phyloP scores from a whole-genome alignment of 2,329 filamentous ascomycete genomes.

The Coleophoma cylindrospora region DNA sequence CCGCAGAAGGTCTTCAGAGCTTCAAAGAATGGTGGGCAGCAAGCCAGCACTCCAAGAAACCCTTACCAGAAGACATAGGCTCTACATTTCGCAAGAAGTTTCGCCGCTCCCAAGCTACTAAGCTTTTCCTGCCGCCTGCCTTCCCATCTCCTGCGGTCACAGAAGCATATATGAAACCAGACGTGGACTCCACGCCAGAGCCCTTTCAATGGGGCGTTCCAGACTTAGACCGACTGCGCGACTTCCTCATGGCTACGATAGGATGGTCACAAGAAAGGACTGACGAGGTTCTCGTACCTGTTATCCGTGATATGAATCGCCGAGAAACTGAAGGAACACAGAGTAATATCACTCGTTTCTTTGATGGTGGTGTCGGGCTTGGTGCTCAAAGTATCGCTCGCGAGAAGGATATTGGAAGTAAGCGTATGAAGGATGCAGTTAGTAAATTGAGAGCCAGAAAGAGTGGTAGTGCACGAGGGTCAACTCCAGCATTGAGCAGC shows the following conservation, averaged over 20 bases:
- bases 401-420: slow-evolving; percentile 58
- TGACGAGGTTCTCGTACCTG: slow-evolving; percentile 91
- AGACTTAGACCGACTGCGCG: slow-evolving; percentile 77
- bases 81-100: slow-evolving; percentile 82
- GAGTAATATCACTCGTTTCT: slow-evolving; percentile 91
- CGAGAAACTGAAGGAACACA: slow-evolving; percentile 88
- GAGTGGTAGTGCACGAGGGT: background rate
- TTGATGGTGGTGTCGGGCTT: slow-evolving; percentile 67
- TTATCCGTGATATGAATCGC: slow-evolving; percentile 92
- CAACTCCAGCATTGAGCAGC: slow-evolving; percentile 1
- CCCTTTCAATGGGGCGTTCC: slow-evolving; percentile 94
- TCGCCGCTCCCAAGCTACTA: slow-evolving; percentile 69
- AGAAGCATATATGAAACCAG: slow-evolving; percentile 78
- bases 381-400: slow-evolving; percentile 63
- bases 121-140: slow-evolving; percentile 75
- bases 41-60: slow-evolving; percentile 63
- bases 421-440: slow-evolving; percentile 73
- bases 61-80: background rate
- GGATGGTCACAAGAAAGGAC: slow-evolving; percentile 90
- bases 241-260: slow-evolving; percentile 85
- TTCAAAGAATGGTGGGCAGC: slow-evolving; percentile 87
- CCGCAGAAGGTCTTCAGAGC: slow-evolving; percentile 50
- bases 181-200: slow-evolving; percentile 75
- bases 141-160: slow-evolving; percentile 79
- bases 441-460: slow-evolving; percentile 55